Conservation (phyloP, 164 flowering plant genomes). For the Buxus sempervirens region DNA sequence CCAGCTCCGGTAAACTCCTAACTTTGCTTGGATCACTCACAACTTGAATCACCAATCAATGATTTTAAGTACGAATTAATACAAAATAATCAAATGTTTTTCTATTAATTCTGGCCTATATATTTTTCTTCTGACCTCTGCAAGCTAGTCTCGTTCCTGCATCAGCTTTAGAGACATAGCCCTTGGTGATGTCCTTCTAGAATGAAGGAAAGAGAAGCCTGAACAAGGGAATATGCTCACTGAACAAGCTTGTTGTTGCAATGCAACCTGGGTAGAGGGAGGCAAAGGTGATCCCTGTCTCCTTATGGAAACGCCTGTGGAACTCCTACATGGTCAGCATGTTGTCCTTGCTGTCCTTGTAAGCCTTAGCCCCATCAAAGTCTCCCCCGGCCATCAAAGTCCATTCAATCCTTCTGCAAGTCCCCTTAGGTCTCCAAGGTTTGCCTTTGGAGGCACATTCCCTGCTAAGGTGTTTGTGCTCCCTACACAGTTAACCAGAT, state of each 20-base stretch:
- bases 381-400: too few species aligned
- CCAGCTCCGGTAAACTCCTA: slow-evolving; percentile 99
- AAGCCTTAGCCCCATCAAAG: slow-evolving; percentile 97
- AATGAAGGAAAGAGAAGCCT: slow-evolving; percentile 94
- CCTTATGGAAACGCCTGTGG: too few species aligned
- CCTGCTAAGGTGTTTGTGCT: too few species aligned
- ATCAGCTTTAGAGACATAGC: slow-evolving; percentile 87
- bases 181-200: slow-evolving; percentile 97
- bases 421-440: slow-evolving; percentile 98
- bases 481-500: slow-evolving; percentile 13
- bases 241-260: slow-evolving; percentile 83
- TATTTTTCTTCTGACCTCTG: slow-evolving; percentile 52
- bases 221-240: slow-evolving; percentile 91
- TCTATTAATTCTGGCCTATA: too few species aligned
- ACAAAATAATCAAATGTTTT: neutral
- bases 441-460: too few species aligned
- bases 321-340: slow-evolving; percentile 99
- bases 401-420: slow-evolving; percentile 83
- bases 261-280: too few species aligned
- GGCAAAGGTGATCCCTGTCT: too few species aligned
- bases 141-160: slow-evolving; percentile 92
- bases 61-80: neutral
- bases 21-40: slow-evolving; percentile 91
- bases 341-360: slow-evolving; percentile 99
- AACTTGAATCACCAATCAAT: slow-evolving; percentile 43